These are phyloP conservation scores for Alternaria atra DNA, from an alignment of 2,329 filamentous ascomycete genomes.

Conservation along the genomic window DNA sequence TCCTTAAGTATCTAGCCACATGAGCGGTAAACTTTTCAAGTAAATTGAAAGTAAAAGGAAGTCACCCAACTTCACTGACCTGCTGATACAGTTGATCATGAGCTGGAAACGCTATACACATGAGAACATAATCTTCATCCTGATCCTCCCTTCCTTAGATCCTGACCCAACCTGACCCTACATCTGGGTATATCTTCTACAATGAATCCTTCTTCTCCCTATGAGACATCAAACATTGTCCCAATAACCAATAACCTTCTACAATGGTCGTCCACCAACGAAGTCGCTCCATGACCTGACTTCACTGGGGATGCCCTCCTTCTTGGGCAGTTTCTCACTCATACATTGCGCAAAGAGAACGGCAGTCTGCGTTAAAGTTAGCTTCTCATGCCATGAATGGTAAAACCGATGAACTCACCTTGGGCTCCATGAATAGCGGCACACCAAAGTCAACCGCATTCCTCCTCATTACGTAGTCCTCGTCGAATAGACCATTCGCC, in stretches of 20 bases:
- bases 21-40: constrained; percentile 2
- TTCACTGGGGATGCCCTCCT: constrained; percentile 87
- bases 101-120: constrained; percentile 26
- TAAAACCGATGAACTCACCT: constrained; percentile 68
- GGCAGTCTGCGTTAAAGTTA: constrained; percentile 72
- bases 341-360: constrained; percentile 96
- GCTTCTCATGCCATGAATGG: constrained; percentile 8
- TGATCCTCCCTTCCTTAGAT: constrained; percentile 1
- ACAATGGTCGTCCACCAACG: constrained; percentile 66
- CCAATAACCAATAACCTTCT: constrained; percentile 12
- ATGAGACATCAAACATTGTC: background rate
- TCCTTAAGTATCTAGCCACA: background rate
- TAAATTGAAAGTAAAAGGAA: constrained; percentile 7
- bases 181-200: constrained; percentile 20
- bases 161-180: constrained; percentile 2
- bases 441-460: constrained; percentile 99
- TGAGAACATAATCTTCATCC: constrained; percentile 20
- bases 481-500: constrained; percentile 84
- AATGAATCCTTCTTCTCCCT: background rate
- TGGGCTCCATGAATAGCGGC: constrained; percentile 97
- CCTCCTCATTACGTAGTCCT: constrained; percentile 97
- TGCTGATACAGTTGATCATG: constrained; percentile 10
- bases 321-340: constrained; percentile 91
- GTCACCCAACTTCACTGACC: constrained; percentile 13
- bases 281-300: constrained; percentile 96